Evolutionary conservation across 805 yeast genomes (phyloP).

Genomic region (Candida pini): DNA sequence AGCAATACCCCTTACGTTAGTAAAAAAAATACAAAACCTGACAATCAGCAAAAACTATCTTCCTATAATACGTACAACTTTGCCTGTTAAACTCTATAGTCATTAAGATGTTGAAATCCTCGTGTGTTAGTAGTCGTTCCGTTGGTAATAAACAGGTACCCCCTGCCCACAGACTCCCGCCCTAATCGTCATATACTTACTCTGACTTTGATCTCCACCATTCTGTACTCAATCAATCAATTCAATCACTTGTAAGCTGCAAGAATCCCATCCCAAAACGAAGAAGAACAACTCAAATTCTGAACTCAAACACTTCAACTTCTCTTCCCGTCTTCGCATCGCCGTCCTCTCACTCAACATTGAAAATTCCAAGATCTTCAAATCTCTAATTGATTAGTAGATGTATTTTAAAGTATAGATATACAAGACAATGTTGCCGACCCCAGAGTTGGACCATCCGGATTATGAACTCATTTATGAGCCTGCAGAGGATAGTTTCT

Average conservation of each 20-base stretch:
- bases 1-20: too few species aligned
- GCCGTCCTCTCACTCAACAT: too few species aligned
- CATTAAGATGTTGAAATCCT: background rate
- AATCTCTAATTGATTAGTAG: too few species aligned
- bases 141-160: too few species aligned
- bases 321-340: background rate
- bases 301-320: background rate
- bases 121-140: background rate
- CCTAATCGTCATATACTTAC: too few species aligned
- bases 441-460: conserved; percentile 56
- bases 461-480: conserved; percentile 80
- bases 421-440: conserved; percentile 56
- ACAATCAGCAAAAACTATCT: too few species aligned
- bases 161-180: too few species aligned
- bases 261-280: too few species aligned
- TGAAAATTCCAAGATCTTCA: too few species aligned
- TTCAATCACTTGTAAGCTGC: too few species aligned
- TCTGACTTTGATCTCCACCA: conserved; percentile 29
- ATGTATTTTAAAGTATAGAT: too few species aligned
- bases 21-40: too few species aligned
- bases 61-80: conserved; percentile 52
- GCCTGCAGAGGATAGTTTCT: conserved; percentile 90
- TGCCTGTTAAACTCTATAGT: conserved; percentile 64
- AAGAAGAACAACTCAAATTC: background rate
- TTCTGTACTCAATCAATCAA: conserved; percentile 1